Percentiles rank a stretch among this genome's conserved stretches.
Evolutionary conservation across 2,329 filamentous ascomycete genomes (phyloP).

Genomic region (Elsinoe perseae): DNA sequence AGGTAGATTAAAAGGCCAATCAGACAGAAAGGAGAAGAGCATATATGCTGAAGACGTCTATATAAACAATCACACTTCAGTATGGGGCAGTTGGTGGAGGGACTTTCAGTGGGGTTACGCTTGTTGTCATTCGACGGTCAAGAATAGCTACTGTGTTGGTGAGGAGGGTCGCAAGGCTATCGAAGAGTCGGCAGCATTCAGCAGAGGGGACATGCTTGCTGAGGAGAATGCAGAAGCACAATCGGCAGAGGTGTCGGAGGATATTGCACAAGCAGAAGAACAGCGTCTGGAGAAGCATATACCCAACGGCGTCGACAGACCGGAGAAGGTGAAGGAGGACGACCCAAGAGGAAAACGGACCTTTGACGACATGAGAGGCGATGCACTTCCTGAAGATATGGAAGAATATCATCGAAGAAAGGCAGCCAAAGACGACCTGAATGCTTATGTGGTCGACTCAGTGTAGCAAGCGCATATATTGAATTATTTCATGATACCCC

Average conservation of each 20-base stretch:
- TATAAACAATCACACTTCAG: constrained; percentile 81
- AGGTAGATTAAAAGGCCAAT: constrained; percentile 80
- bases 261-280: constrained; percentile 38
- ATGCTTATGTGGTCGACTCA: constrained; percentile 18
- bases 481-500: background rate
- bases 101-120: constrained; percentile 93
- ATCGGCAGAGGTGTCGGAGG: constrained; percentile 30
- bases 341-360: constrained; percentile 50
- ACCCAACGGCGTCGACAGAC: constrained; percentile 37
- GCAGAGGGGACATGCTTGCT: constrained; percentile 40
- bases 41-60: constrained; percentile 87
- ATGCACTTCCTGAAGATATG: constrained; percentile 66
- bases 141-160: constrained; percentile 96
- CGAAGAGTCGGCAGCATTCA: constrained; percentile 62
- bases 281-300: constrained; percentile 35
- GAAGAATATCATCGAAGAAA: constrained; percentile 5
- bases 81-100: constrained; percentile 97
- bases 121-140: constrained; percentile 87
- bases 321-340: constrained; percentile 36
- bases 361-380: constrained; percentile 68
- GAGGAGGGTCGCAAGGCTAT: constrained; percentile 77
- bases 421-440: constrained; percentile 16
- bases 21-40: constrained; percentile 67
- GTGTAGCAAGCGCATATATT: background rate
- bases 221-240: constrained; percentile 23